Percentiles rank a stretch among this genome's conserved stretches.
Conservation (phyloP, 2,329 filamentous ascomycete genomes). For the Phoma sp. region DNA sequence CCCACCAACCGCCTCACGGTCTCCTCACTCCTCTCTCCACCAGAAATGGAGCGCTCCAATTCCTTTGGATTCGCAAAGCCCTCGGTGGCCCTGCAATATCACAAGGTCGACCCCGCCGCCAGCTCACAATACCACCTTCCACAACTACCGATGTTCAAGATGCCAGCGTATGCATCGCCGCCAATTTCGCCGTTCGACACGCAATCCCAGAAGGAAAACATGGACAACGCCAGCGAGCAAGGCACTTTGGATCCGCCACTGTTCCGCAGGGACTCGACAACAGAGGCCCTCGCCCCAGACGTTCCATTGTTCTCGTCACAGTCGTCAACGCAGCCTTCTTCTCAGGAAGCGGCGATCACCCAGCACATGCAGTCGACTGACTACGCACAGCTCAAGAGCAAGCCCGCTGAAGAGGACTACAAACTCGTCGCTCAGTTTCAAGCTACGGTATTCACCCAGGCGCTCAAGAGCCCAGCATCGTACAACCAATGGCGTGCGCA, state of each 20-base stretch:
- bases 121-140: constrained; percentile 18
- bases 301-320: constrained; percentile 41
- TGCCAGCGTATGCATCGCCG: constrained; percentile 46
- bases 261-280: constrained; percentile 33
- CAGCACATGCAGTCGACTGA: constrained; percentile 43
- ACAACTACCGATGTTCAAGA: constrained; percentile 25
- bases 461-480: constrained; percentile 48
- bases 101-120: constrained; percentile 18
- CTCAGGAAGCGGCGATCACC: constrained; percentile 36
- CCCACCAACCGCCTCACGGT: constrained; percentile 43
- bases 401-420: constrained; percentile 47
- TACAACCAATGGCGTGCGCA: constrained; percentile 39
- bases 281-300: constrained; percentile 34
- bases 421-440: constrained; percentile 41
- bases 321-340: constrained; percentile 9
- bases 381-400: constrained; percentile 37
- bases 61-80: constrained; percentile 47
- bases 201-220: constrained; percentile 46
- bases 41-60: constrained; percentile 49
- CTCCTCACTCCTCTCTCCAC: constrained; percentile 50
- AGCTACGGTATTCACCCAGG: constrained; percentile 40
- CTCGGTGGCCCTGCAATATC: constrained; percentile 26
- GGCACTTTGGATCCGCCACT: constrained; percentile 45
- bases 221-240: constrained; percentile 36
- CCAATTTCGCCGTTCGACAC: constrained; percentile 49